A percentile compares a stretch with the other conserved stretches of the same genome.
Conservation (phyloP, 108 stramenopile species). For the Pseudonitzschia multistriata region DNA sequence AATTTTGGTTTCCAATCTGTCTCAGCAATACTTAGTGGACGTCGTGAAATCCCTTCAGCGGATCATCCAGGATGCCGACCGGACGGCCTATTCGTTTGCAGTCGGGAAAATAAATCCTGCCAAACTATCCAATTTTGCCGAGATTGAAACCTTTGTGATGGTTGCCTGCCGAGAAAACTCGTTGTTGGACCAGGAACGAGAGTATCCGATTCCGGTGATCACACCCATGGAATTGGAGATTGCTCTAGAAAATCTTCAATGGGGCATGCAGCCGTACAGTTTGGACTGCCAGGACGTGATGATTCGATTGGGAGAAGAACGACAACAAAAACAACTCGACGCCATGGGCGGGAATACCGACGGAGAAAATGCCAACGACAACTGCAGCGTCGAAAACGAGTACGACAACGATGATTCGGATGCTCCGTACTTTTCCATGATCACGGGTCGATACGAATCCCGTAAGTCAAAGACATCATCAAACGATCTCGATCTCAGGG, state of each 20-base stretch:
- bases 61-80: conserved; percentile 67
- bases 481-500: conserved; percentile 38
- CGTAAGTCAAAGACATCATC: not conserved
- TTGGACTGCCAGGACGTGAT: conserved; percentile 55
- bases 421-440: conserved; percentile 83
- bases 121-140: conserved; percentile 94
- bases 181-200: conserved; percentile 68
- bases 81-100: conserved; percentile 86
- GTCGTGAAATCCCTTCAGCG: conserved; percentile 63
- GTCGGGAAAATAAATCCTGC: conserved; percentile 93
- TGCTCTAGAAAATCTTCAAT: conserved; percentile 80
- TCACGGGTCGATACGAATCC: conserved; percentile 67
- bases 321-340: not conserved
- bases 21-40: conserved; percentile 61
- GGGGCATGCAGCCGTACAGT: conserved; percentile 79
- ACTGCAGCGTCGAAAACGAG: too few species aligned
- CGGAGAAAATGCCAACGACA: conserved; percentile 1
- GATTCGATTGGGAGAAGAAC: not conserved
- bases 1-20: conserved; percentile 88
- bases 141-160: conserved; percentile 92
- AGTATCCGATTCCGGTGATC: conserved; percentile 79
- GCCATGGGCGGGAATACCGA: not conserved
- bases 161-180: conserved; percentile 88
- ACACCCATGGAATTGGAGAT: conserved; percentile 93
- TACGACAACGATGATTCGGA: conserved; percentile 55